phyloP scores from a whole-genome alignment of 1,284 basidiomycete species.

The Marasmius sp. region DNA sequence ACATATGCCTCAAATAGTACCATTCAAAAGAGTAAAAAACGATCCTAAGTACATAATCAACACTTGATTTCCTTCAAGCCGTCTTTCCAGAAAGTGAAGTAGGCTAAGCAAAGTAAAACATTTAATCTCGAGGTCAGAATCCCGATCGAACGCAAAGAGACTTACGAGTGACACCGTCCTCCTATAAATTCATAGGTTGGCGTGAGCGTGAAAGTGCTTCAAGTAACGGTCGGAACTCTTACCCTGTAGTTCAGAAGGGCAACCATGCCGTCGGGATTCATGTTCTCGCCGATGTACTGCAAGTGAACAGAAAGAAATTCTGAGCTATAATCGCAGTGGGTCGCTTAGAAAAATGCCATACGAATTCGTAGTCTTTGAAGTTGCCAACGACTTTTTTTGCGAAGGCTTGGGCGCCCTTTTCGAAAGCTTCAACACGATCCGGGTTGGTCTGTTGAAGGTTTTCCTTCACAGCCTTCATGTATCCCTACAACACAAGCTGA shows the following conservation, averaged over 20 bases:
- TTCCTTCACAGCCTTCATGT: conserved; percentile 46
- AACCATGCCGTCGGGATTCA: conserved; percentile 90
- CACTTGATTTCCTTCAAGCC: conserved; percentile 78
- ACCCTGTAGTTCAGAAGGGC: conserved; percentile 85
- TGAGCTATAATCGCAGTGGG: conserved; percentile 9
- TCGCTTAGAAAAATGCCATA: conserved; percentile 30
- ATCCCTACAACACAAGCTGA: conserved; percentile 31
- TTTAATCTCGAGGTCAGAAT: not conserved
- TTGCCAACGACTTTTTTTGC: conserved; percentile 90
- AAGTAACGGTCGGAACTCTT: conserved; percentile 22
- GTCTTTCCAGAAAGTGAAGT: conserved; percentile 93
- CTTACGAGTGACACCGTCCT: conserved; percentile 78
- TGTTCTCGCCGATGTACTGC: conserved; percentile 84
- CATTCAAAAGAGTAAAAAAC: not conserved
- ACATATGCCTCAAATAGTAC: too few relatives aligned
- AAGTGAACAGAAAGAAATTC: conserved; percentile 9
- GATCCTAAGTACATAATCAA: conserved; percentile 2
- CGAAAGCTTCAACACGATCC: conserved; percentile 78
- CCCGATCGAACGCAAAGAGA: conserved; percentile 13
- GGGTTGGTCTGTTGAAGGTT: conserved; percentile 61
- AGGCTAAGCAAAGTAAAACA: conserved; percentile 52
- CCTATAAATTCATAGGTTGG: conserved; percentile 31
- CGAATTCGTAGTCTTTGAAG: conserved; percentile 92
- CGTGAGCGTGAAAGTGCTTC: conserved; percentile 1
- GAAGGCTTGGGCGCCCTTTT: conserved; percentile 76